Evolutionary conservation across 2,329 filamentous ascomycete genomes (phyloP).

Genomic region (Cladosporium sp.): DNA sequence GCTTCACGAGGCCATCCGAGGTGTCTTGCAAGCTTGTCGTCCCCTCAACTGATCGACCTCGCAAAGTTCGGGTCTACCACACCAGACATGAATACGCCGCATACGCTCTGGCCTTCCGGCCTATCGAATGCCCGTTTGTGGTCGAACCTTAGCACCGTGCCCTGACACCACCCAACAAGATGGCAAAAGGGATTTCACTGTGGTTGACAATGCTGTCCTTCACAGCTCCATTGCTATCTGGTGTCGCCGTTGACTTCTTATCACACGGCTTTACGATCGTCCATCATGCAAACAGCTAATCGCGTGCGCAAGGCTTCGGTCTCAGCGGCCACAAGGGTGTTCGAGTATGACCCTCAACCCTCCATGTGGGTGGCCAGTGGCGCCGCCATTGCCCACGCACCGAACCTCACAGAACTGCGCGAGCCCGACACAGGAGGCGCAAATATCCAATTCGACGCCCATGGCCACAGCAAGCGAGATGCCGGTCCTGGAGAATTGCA

Average conservation of each 20-base stretch:
- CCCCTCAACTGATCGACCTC: not conserved
- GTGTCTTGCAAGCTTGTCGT: not conserved
- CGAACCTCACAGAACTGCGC: slow-evolving; percentile 44
- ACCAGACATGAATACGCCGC: not conserved
- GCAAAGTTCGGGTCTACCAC: not conserved
- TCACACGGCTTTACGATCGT: not conserved
- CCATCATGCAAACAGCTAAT: slow-evolving; percentile 8
- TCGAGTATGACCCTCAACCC: slow-evolving; percentile 43
- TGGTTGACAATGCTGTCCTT: not conserved
- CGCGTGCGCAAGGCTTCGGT: slow-evolving; percentile 14
- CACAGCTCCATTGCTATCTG: not conserved
- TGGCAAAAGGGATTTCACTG: not conserved
- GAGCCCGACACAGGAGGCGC: slow-evolving; percentile 28
- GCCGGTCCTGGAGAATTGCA: slow-evolving; percentile 12
- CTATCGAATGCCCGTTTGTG: not conserved
- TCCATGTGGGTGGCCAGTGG: slow-evolving; percentile 48
- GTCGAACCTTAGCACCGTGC: not conserved
- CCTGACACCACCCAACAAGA: not conserved
- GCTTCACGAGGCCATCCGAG: not conserved
- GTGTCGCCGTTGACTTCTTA: not conserved
- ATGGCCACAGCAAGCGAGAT: slow-evolving; percentile 26
- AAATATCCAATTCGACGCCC: slow-evolving; percentile 37
- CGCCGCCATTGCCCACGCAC: slow-evolving; percentile 40
- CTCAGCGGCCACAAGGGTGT: slow-evolving; percentile 26
- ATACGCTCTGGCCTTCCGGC: slow-evolving; percentile 1